Conservation (phyloP, 139 green algal species). For the Chlamydomonas asymmetrica region DNA sequence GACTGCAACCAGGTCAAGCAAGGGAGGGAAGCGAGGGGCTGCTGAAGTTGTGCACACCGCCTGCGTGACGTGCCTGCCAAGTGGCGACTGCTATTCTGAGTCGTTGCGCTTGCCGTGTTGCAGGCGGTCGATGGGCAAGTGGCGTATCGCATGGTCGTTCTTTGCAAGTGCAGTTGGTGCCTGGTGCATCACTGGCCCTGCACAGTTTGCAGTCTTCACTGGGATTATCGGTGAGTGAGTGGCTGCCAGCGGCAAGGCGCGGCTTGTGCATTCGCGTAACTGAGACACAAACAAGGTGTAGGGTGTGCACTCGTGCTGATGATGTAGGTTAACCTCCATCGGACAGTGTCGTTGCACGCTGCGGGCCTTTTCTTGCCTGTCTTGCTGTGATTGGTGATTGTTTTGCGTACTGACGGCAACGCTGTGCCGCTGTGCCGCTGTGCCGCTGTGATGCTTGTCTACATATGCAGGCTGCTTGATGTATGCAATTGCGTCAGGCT, state of each 20-base stretch:
- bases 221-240: constrained; percentile 59
- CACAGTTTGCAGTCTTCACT: constrained; percentile 46
- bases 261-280: no score
- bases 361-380: no score
- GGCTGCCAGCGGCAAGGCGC: background rate
- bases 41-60: background rate
- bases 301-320: no score
- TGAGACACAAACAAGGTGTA: no score
- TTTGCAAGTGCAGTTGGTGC: constrained; percentile 71
- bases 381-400: no score
- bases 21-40: background rate
- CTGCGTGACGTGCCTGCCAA: background rate
- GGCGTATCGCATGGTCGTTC: constrained; percentile 70
- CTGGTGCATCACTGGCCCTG: constrained; percentile 71
- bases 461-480: constrained; percentile 9
- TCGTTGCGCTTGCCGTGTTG: no score
- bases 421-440: no score
- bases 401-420: background rate
- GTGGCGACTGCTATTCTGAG: no score
- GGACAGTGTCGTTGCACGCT: no score
- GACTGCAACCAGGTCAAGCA: background rate
- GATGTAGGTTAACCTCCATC: no score
- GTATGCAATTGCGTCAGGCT: constrained; percentile 69
- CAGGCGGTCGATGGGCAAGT: constrained; percentile 28
- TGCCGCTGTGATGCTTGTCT: background rate